Base-by-base conservation (phyloP, 805 yeast genomes). In the Komagataella mondaviorum region DNA sequence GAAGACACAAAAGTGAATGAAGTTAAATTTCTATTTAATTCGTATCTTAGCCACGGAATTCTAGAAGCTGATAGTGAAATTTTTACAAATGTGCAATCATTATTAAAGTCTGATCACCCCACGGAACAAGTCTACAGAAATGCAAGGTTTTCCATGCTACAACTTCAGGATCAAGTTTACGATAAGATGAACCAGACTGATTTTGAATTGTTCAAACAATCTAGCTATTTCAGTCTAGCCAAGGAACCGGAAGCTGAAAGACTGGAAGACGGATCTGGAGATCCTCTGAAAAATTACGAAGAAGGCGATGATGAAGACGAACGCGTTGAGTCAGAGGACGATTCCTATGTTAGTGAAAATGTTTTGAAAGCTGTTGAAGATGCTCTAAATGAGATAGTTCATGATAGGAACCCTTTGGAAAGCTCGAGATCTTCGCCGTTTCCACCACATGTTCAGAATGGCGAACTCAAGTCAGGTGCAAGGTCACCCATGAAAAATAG, bases 281-380 rank as follows among this genome's bases (percentile, higher is more conserved):
- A 64, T 48, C 71, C 68, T 6, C 56, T 63, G 10, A 65, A 66
- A 0, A 59, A 57, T 12, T 65, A 64, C 47, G 60, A 60, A 6
- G 68, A 61, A 24, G 61, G 54, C 5, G 62, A 58, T 1, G 68
- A 65, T 14, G 65, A 68, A 18, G 70, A 67, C 44, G 61, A 63
- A 18, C 65, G 62, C 6, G 14, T 51, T 64, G 12, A 64, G 63
- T 44, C 62, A 65, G 6, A 61, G 56, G 44, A 30, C 12, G 39
- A 30, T 30, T 10, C 39, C 14, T 30, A 10, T 30, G 70, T 73
- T 3, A 71, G 76, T 49, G 71, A 72, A 3, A 69, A 63, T 16
- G 82, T 77, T 0, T 63, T 81, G 4, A 69, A 71, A 50, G 87
- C 88, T 0, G 85, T 83, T 17, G 86, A 82, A 59, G 80, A 77